These are phyloP conservation scores for Bidens hawaiensis DNA, from an alignment of 140 eudicot genomes.

Conservation along the genomic window DNA sequence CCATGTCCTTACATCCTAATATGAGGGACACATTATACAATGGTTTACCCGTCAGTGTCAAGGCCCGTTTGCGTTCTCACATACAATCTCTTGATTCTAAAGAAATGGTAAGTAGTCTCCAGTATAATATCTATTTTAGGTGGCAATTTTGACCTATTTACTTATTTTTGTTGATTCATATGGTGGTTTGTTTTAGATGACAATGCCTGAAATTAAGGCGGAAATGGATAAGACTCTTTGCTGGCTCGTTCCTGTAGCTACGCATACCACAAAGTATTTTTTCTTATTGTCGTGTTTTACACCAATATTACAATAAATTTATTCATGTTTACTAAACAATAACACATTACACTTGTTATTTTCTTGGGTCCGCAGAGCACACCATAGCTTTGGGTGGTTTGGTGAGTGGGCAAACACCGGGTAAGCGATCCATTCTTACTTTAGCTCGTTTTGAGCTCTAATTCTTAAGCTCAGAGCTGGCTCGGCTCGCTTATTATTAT, in stretches of 20 bases:
- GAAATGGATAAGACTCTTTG: conserved; percentile 85
- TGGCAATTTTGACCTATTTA: too few relatives aligned
- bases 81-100: conserved; percentile 38
- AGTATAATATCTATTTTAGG: too few relatives aligned
- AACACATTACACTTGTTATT: background rate
- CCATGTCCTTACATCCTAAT: conserved; percentile 59
- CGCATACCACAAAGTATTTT: background rate
- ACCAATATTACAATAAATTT: background rate
- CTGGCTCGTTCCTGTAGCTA: conserved; percentile 35
- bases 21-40: conserved; percentile 57
- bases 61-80: conserved; percentile 47
- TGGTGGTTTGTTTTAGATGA: conserved; percentile 42
- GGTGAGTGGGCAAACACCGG: conserved; percentile 2
- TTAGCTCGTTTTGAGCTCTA: too few relatives aligned
- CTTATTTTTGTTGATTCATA: too few relatives aligned
- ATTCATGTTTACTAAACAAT: too few relatives aligned
- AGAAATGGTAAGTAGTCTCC: conserved; percentile 40
- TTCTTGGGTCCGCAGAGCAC: background rate
- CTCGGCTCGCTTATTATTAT: background rate
- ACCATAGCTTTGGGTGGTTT: background rate
- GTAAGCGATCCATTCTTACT: background rate
- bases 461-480: background rate
- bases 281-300: background rate
- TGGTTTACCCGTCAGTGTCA: conserved; percentile 56
- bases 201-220: conserved; percentile 71